These are phyloP conservation scores for Russula sp. DNA, from an alignment of 768 basidiomycete genomes.

Conservation along the genomic window DNA sequence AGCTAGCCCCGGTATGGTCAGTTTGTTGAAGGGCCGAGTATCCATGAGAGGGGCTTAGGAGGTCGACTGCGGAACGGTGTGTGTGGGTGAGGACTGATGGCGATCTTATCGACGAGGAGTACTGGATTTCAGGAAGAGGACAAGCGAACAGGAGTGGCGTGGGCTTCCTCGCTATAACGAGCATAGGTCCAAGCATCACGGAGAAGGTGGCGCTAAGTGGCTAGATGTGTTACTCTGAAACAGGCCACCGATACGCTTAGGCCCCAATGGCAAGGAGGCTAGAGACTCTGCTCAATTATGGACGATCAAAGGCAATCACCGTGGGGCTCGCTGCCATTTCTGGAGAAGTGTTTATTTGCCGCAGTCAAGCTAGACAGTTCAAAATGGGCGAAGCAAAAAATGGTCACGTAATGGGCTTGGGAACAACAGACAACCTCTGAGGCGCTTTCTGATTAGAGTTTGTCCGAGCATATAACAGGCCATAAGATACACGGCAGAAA, in stretches of 20 bases:
- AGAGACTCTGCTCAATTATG: background rate
- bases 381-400: background rate
- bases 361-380: background rate
- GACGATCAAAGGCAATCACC: background rate
- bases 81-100: background rate
- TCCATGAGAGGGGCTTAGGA: background rate
- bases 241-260: background rate
- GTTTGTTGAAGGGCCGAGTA: background rate
- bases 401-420: background rate
- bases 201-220: background rate
- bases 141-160: background rate
- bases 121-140: background rate
- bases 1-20: background rate
- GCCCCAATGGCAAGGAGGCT: background rate
- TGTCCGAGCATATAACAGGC: background rate
- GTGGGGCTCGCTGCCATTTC: background rate
- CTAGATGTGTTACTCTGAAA: background rate
- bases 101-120: background rate
- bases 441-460: background rate
- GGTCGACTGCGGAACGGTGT: background rate
- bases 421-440: background rate
- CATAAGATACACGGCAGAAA: background rate
- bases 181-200: background rate
- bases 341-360: background rate
- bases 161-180: background rate